phyloP scores from a whole-genome alignment of 768 basidiomycete species.

The Multifurca ochricompacta region DNA sequence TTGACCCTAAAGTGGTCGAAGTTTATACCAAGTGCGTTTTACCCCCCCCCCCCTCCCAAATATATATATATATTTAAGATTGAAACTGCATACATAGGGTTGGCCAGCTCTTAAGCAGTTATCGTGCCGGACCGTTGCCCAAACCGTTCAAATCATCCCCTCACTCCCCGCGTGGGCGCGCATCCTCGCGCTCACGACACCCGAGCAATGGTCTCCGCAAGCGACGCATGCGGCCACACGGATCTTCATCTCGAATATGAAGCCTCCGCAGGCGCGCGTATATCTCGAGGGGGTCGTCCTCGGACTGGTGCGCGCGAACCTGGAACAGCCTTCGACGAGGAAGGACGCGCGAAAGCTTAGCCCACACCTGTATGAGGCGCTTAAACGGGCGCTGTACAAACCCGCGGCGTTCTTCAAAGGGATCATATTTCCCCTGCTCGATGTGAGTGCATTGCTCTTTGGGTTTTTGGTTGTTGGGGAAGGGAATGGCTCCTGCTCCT shows the following conservation, averaged over 20 bases:
- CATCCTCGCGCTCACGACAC: constrained; percentile 85
- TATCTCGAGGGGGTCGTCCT: constrained; percentile 89
- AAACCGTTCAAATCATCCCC: constrained; percentile 98
- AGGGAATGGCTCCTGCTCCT: too few species aligned
- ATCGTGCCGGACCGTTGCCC: constrained; percentile 90
- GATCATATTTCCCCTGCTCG: constrained; percentile 89
- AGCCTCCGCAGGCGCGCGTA: constrained; percentile 87
- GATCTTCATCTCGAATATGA: constrained; percentile 95
- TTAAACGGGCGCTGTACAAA: constrained; percentile 90
- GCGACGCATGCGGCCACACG: constrained; percentile 90
- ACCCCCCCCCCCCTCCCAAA: background rate
- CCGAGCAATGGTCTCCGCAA: constrained; percentile 93
- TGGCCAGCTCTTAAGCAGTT: constrained; percentile 74
- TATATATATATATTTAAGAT: background rate
- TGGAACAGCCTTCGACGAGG: constrained; percentile 36
- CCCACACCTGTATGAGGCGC: constrained; percentile 88
- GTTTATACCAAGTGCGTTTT: constrained; percentile 81
- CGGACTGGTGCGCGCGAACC: constrained; percentile 85
- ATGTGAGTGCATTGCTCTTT: constrained; percentile 43
- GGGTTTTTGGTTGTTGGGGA: background rate
- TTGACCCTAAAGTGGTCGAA: constrained; percentile 89
- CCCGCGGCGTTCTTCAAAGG: constrained; percentile 99
- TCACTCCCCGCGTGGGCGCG: constrained; percentile 94
- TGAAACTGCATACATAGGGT: constrained; percentile 50
- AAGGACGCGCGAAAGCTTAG: constrained; percentile 73